Evolutionary conservation across 257 asterid species (phyloP).

Genomic region (Fraxinus quadrangulata): DNA sequence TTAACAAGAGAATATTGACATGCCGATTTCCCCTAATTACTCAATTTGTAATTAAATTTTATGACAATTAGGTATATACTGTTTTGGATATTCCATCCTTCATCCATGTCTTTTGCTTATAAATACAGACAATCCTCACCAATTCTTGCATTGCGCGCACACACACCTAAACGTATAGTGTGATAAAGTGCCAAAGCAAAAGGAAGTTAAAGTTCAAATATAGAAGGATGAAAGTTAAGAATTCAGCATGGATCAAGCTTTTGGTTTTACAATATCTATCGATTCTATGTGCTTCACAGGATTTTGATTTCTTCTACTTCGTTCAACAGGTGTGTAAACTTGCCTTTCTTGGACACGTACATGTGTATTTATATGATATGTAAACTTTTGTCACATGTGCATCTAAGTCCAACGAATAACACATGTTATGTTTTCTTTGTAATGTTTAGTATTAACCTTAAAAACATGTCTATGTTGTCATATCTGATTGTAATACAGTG

Average conservation of each 20-base stretch:
- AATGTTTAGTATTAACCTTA: background rate
- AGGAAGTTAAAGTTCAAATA: constrained; percentile 1
- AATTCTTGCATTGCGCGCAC: constrained; percentile 6
- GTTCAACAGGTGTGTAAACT: constrained; percentile 56
- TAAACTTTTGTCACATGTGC: background rate
- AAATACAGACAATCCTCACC: constrained; percentile 11
- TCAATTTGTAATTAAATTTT: constrained; percentile 2
- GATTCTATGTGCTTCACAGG: constrained; percentile 40
- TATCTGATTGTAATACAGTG: constrained; percentile 39
- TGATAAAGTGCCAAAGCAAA: background rate
- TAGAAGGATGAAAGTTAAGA: constrained; percentile 17
- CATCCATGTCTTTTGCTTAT: constrained; percentile 8
- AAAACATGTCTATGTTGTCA: background rate
- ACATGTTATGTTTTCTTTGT: background rate
- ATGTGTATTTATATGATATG: no score
- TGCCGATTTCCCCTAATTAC: background rate
- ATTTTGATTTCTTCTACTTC: constrained; percentile 75
- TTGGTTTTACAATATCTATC: constrained; percentile 34
- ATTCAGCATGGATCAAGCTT: constrained; percentile 29
- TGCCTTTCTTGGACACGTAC: no score
- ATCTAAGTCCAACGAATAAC: background rate
- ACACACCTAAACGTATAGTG: background rate
- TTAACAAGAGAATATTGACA: background rate
- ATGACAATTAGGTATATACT: background rate
- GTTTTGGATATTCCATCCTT: background rate